These are phyloP conservation scores for Cyclanthera cordifolia DNA, from an alignment of 306 rosid genomes.

Conservation along the genomic window DNA sequence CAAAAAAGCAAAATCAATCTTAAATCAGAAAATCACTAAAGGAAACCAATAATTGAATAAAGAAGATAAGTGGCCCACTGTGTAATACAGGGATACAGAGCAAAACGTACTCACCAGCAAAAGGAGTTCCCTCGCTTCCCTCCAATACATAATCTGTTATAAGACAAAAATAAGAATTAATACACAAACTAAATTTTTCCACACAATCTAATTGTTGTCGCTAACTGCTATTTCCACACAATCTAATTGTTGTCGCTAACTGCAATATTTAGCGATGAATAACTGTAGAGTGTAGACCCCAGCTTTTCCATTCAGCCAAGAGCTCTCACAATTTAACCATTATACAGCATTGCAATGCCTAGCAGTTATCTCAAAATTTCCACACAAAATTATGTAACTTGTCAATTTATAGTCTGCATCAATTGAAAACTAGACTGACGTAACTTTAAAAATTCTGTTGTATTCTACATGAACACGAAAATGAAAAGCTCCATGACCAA, in stretches of 20 bases:
- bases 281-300: not conserved
- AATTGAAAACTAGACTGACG: not conserved
- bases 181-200: not conserved
- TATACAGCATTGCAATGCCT: not conserved
- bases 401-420: not conserved
- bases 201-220: not conserved
- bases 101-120: conserved; percentile 50
- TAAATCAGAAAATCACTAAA: conserved; percentile 2
- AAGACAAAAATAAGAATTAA: conserved; percentile 17
- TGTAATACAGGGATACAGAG: not conserved
- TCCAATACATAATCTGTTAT: conserved; percentile 77
- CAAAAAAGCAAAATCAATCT: not conserved
- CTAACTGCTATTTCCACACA: not conserved
- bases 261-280: not conserved
- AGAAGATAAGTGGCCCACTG: not conserved
- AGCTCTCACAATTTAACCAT: not conserved
- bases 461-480: not conserved
- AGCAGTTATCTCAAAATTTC: not conserved
- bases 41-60: not conserved
- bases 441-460: not conserved
- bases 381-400: not conserved
- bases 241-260: not conserved
- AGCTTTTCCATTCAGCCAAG: not conserved
- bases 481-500: not conserved
- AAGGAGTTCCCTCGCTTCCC: conserved; percentile 98